A percentile compares a stretch with the other conserved stretches of the same genome.
Evolutionary conservation across 139 green algal genomes (phyloP).

Genomic region (Chlamydomonas sp.): DNA sequence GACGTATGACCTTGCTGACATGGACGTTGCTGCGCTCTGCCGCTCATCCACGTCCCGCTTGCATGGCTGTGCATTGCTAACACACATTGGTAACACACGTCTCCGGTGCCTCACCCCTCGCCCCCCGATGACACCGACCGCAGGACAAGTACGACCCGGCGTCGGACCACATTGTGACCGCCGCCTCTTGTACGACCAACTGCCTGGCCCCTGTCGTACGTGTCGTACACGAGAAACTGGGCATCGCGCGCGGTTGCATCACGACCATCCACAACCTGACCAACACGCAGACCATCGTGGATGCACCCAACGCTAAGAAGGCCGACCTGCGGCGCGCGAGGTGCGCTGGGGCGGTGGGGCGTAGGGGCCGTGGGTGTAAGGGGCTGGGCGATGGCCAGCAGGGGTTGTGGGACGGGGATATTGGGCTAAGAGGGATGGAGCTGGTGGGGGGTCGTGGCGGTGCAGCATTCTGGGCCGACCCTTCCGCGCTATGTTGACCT

Average conservation of each 20-base stretch:
- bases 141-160: constrained; percentile 74
- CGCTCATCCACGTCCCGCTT: too few relatives aligned
- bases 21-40: too few relatives aligned
- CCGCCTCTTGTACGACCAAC: constrained; percentile 93
- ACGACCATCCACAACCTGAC: constrained; percentile 93
- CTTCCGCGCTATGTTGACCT: too few relatives aligned
- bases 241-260: constrained; percentile 86
- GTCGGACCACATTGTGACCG: constrained; percentile 84
- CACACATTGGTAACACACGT: too few relatives aligned
- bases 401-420: too few relatives aligned
- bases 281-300: constrained; percentile 89
- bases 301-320: constrained; percentile 90
- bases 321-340: constrained; percentile 80
- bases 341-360: constrained; percentile 14
- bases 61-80: too few relatives aligned
- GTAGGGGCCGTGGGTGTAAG: not conserved
- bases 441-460: too few relatives aligned
- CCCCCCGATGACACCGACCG: not conserved
- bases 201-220: constrained; percentile 83
- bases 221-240: constrained; percentile 84
- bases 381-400: not conserved
- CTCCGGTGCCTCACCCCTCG: too few relatives aligned
- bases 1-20: too few relatives aligned
- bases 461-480: too few relatives aligned
- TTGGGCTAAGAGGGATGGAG: too few relatives aligned